Conservation (phyloP, 2,329 filamentous ascomycete genomes). For the Trichophyton benhamiae region DNA sequence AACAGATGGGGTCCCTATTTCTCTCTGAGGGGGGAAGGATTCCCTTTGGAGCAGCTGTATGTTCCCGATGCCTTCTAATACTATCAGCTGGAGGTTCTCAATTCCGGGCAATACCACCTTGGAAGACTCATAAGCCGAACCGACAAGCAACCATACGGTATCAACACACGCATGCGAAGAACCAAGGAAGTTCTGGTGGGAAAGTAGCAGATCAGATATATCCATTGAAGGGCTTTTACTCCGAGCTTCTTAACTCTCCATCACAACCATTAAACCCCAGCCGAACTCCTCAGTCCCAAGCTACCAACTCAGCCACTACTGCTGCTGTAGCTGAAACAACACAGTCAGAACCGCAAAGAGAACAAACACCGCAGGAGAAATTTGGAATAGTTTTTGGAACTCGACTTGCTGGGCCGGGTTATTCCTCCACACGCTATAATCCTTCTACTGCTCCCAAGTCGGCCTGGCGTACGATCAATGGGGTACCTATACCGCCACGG, state of each 20-base stretch:
- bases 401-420: conserved; percentile 59
- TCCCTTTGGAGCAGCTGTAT: background rate
- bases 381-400: conserved; percentile 71
- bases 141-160: background rate
- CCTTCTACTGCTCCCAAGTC: conserved; percentile 47
- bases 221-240: conserved; percentile 34
- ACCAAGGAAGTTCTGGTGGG: background rate
- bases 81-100: background rate
- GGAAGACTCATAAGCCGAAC: background rate
- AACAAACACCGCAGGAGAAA: conserved; percentile 30
- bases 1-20: background rate
- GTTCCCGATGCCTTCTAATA: background rate
- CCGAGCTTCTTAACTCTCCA: conserved; percentile 28
- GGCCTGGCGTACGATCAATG: conserved; percentile 52
- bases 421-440: conserved; percentile 47
- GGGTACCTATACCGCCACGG: conserved; percentile 67
- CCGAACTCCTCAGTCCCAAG: conserved; percentile 9
- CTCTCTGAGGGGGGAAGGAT: background rate
- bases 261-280: conserved; percentile 12
- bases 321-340: background rate
- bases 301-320: conserved; percentile 3
- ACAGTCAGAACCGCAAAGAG: background rate
- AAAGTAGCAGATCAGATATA: conserved; percentile 22
- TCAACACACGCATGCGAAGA: conserved; percentile 1
- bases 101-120: background rate